Conservation (phyloP, 768 basidiomycete species). For the Phaeotremella skinneri region DNA sequence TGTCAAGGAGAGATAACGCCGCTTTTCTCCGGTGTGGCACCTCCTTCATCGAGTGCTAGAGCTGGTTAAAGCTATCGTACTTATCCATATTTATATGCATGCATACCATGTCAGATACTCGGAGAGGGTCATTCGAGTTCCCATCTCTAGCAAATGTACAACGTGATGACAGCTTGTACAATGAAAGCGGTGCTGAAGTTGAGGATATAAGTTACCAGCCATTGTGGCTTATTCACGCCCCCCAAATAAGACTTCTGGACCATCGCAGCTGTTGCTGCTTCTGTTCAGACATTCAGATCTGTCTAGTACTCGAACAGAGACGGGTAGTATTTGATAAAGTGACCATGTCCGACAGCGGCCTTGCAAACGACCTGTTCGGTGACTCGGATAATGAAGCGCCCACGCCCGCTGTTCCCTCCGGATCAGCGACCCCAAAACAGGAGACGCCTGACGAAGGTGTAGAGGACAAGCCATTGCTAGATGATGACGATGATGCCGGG, state of each 20-base stretch:
- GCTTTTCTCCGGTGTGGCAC: constrained; percentile 22
- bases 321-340: background rate
- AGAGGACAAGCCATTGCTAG: constrained; percentile 4
- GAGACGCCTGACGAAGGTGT: background rate
- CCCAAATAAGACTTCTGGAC: no score
- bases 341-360: constrained; percentile 34
- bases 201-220: no score
- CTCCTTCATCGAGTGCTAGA: background rate
- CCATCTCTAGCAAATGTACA: no score
- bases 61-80: no score
- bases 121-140: no score
- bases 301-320: no score
- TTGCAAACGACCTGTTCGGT: constrained; percentile 41
- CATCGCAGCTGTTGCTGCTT: no score
- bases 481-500: constrained; percentile 13
- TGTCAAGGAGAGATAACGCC: constrained; percentile 17
- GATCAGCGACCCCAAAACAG: background rate
- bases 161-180: no score
- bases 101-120: background rate
- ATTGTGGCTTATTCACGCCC: no score
- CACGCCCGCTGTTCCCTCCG: background rate
- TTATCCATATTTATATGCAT: no score
- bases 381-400: constrained; percentile 26
- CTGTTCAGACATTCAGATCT: background rate
- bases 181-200: no score